Conservation (phyloP, 2,329 filamentous ascomycete genomes). For the Colletotrichum sp. region DNA sequence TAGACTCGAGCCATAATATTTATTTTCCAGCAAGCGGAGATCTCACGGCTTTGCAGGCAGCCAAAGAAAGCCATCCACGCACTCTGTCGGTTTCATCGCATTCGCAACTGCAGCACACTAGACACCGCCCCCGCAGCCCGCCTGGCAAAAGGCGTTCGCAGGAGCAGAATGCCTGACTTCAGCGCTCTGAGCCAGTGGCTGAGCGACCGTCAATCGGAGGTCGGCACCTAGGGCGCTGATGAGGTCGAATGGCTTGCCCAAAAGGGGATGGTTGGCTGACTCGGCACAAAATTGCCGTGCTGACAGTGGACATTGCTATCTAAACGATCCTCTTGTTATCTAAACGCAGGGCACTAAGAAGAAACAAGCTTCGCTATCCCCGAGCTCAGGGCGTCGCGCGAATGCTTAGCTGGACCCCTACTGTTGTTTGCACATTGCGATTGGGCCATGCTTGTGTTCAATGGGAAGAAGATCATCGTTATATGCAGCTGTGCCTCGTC, state of each 20-base stretch:
- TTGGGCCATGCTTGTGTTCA: not conserved
- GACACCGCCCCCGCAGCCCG: not conserved
- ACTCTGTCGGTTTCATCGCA: not conserved
- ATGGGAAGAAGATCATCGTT: not conserved
- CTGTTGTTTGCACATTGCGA: not conserved
- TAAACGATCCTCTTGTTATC: not conserved
- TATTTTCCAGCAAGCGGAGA: not conserved
- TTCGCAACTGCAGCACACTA: not conserved
- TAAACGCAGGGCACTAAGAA: not conserved
- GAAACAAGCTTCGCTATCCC: constrained; percentile 14
- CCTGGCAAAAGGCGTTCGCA: not conserved
- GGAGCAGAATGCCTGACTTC: not conserved
- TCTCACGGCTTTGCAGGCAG: not conserved
- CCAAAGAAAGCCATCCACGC: not conserved
- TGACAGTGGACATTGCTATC: not conserved
- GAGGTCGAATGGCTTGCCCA: not conserved
- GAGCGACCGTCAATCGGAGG: not conserved
- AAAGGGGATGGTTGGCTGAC: not conserved
- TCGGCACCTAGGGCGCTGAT: not conserved
- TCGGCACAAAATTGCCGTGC: not conserved
- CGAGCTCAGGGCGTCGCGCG: not conserved
- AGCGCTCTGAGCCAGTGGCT: not conserved
- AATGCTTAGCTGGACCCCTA: not conserved
- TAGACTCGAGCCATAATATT: not conserved
- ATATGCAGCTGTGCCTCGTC: not conserved